phyloP scores from a whole-genome alignment of 2,329 filamentous ascomycete genomes.

The Alternaria sp. region DNA sequence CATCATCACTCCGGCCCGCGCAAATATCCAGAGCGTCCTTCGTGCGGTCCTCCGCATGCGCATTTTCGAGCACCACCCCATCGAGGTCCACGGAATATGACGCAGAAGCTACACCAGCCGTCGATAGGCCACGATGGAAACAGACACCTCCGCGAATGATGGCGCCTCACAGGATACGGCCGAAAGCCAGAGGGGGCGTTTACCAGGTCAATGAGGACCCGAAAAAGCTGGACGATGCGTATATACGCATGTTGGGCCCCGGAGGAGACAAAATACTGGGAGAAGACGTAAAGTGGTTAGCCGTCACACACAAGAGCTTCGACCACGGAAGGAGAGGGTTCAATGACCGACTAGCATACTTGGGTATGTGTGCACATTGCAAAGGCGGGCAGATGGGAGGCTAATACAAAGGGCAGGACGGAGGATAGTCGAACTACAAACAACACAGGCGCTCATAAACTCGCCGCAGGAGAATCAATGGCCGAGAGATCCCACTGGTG shows the following conservation, averaged over 20 bases:
- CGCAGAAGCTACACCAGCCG: constrained; percentile 28
- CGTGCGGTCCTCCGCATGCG: constrained; percentile 45
- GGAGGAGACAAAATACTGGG: constrained; percentile 76
- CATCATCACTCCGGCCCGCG: constrained; percentile 34
- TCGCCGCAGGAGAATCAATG: constrained; percentile 47
- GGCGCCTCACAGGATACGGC: constrained; percentile 61
- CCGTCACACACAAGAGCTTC: constrained; percentile 97
- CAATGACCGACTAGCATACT: constrained; percentile 89
- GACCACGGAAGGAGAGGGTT: constrained; percentile 93
- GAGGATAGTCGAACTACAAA: constrained; percentile 68
- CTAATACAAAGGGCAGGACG: constrained; percentile 57
- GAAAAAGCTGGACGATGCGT: constrained; percentile 75
- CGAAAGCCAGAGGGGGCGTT: constrained; percentile 61
- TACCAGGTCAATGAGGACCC: constrained; percentile 80
- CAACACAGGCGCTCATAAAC: constrained; percentile 66
- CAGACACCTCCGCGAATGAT: constrained; percentile 56
- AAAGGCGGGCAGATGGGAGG: neutral
- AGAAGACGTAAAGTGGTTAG: constrained; percentile 95
- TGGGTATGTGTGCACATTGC: constrained; percentile 65
- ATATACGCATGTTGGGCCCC: constrained; percentile 75
- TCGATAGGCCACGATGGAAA: constrained; percentile 55
- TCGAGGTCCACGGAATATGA: constrained; percentile 37
- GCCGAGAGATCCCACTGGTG: constrained; percentile 25
- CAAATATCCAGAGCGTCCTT: constrained; percentile 30
- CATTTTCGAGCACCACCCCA: constrained; percentile 40